phyloP scores from a whole-genome alignment of 2,329 filamentous ascomycete genomes.

The Colletotrichum gigasporum region DNA sequence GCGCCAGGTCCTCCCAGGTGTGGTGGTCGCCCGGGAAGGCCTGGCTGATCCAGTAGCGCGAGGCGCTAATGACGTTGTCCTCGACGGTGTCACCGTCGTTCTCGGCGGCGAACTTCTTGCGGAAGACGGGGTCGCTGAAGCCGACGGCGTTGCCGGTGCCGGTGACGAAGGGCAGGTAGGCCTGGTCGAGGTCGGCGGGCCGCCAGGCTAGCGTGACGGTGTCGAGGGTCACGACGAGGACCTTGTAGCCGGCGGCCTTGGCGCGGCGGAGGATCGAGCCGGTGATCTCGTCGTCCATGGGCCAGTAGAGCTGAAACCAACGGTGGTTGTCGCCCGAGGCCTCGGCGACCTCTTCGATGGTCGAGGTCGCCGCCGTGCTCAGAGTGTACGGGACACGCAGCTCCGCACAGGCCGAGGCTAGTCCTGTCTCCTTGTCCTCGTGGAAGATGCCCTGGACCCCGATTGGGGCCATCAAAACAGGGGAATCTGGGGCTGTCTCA shows the following conservation, averaged over 20 bases:
- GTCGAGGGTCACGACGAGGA: slow-evolving; percentile 77
- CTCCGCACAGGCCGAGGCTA: slow-evolving; percentile 69
- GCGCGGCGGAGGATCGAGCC: slow-evolving; percentile 70
- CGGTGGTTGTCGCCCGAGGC: slow-evolving; percentile 66
- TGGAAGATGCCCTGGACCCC: slow-evolving; percentile 77
- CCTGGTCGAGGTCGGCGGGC: slow-evolving; percentile 72
- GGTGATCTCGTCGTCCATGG: slow-evolving; percentile 71
- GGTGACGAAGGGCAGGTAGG: slow-evolving; percentile 67
- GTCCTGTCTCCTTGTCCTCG: slow-evolving; percentile 69
- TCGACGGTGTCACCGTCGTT: slow-evolving; percentile 56
- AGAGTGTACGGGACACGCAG: slow-evolving; percentile 73
- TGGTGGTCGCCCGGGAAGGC: slow-evolving; percentile 63
- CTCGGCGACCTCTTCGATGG: slow-evolving; percentile 72
- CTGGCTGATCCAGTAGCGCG: slow-evolving; percentile 60
- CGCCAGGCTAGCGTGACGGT: slow-evolving; percentile 76
- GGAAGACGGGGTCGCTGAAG: slow-evolving; percentile 74
- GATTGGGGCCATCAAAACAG: slow-evolving; percentile 72
- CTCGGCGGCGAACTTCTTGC: slow-evolving; percentile 61
- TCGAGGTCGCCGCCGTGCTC: slow-evolving; percentile 69
- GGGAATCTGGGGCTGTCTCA: slow-evolving; percentile 45
- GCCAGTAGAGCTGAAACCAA: slow-evolving; percentile 84
- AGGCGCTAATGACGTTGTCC: slow-evolving; percentile 59
- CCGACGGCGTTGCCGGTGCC: slow-evolving; percentile 69
- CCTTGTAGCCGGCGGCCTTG: slow-evolving; percentile 68
- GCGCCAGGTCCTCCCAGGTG: slow-evolving; percentile 69